A percentile compares a stretch with the other conserved stretches of the same genome.
Evolutionary conservation across 1,284 basidiomycete genomes (phyloP).

Genomic region (Trametes polyzona): DNA sequence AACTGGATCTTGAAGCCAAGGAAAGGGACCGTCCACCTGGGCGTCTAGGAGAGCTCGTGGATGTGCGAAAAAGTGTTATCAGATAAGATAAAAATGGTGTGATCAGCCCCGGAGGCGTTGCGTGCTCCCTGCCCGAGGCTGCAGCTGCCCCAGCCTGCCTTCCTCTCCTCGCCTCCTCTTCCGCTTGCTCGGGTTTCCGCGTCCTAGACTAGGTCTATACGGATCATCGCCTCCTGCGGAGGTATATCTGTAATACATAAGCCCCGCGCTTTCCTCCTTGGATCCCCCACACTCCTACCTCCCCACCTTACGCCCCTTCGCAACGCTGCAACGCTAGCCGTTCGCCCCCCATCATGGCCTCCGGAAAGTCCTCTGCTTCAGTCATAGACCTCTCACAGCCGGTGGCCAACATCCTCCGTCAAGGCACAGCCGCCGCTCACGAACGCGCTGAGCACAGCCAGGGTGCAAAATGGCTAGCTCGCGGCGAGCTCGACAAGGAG

Average conservation of each 20-base stretch:
- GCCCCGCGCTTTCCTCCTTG: not conserved
- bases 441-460: conserved; percentile 62
- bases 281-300: not conserved
- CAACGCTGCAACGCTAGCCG: conserved; percentile 9
- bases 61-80: conserved; percentile 1
- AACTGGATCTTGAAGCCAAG: no score
- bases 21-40: not conserved
- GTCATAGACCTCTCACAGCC: conserved; percentile 48
- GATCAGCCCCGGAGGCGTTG: conserved; percentile 8
- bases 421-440: conserved; percentile 65
- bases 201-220: not conserved
- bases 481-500: conserved; percentile 61
- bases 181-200: not conserved
- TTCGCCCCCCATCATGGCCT: conserved; percentile 21
- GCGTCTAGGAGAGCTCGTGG: not conserved
- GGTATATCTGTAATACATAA: conserved; percentile 7
- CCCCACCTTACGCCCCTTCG: conserved; percentile 4
- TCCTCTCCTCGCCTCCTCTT: not conserved
- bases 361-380: conserved; percentile 19
- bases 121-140: not conserved
- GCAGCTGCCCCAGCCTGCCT: not conserved
- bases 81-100: conserved; percentile 13
- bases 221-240: conserved; percentile 24
- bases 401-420: conserved; percentile 53
- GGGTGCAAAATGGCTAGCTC: conserved; percentile 63